Evolutionary conservation across 1,284 basidiomycete genomes (phyloP).

Genomic region (Boletellus dicymbophilus): DNA sequence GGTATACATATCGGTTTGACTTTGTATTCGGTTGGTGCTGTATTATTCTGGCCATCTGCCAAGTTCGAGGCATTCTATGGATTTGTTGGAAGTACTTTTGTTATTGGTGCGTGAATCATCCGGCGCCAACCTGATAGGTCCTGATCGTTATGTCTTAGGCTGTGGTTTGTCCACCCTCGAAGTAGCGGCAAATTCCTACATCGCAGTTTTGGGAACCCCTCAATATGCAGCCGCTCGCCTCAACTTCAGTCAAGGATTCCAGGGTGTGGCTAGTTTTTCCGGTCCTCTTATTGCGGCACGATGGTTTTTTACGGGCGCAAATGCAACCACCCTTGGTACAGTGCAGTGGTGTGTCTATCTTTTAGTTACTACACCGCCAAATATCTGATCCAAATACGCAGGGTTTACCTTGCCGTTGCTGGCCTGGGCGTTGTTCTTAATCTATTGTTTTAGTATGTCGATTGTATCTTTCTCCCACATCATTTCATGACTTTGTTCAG

Average conservation of each 20-base stretch:
- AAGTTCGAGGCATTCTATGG: constrained; percentile 68
- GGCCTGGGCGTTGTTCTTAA: constrained; percentile 65
- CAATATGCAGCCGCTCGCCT: constrained; percentile 77
- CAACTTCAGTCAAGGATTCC: constrained; percentile 83
- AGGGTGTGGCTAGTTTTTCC: constrained; percentile 77
- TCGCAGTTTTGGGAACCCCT: constrained; percentile 66
- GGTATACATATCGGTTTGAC: constrained; percentile 70
- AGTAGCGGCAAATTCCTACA: constrained; percentile 82
- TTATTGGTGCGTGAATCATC: constrained; percentile 47
- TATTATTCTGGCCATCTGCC: constrained; percentile 84
- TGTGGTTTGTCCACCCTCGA: constrained; percentile 73
- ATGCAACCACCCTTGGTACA: constrained; percentile 62
- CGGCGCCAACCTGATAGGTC: neutral
- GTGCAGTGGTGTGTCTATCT: constrained; percentile 62
- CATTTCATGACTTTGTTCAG: constrained; percentile 31
- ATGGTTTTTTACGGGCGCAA: constrained; percentile 72
- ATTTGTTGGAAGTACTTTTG: constrained; percentile 73
- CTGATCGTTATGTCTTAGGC: constrained; percentile 36
- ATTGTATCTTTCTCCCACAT: neutral
- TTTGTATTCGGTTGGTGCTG: constrained; percentile 72
- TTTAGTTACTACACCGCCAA: neutral
- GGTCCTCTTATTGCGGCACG: constrained; percentile 79
- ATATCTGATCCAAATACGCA: constrained; percentile 22
- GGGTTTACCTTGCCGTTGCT: constrained; percentile 80
- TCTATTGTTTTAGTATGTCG: constrained; percentile 62